Evolutionary conservation across 306 rosid species (phyloP).

Genomic region (Fagus sylvatica): DNA sequence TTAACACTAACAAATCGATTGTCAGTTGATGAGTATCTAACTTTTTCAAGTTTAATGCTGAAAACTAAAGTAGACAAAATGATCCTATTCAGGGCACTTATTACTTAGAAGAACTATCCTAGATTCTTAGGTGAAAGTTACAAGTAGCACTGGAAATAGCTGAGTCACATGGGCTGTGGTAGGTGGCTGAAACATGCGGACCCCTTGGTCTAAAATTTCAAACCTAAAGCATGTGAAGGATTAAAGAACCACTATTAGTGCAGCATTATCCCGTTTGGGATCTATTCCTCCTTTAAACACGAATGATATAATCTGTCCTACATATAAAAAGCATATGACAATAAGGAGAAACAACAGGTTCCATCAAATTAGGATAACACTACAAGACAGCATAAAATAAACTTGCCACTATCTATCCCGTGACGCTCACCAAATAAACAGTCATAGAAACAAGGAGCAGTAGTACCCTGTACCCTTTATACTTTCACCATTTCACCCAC

Average conservation of each 20-base stretch:
- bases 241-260: neutral
- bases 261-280: conserved; percentile 9
- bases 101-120: neutral
- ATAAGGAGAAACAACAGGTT: conserved; percentile 20
- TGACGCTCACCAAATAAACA: conserved; percentile 38
- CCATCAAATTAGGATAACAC: neutral
- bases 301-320: neutral
- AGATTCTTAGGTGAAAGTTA: neutral
- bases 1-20: too few relatives aligned
- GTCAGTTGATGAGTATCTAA: neutral
- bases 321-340: neutral
- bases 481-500: conserved; percentile 9
- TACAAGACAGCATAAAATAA: conserved; percentile 15
- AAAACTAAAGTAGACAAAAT: neutral
- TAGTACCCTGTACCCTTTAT: neutral
- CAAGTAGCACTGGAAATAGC: neutral
- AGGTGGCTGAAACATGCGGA: conserved; percentile 3
- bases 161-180: conserved; percentile 26
- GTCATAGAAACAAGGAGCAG: neutral
- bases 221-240: conserved; percentile 19
- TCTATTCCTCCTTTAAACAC: conserved; percentile 13
- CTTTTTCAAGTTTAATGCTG: neutral
- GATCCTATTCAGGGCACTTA: neutral
- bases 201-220: conserved; percentile 5
- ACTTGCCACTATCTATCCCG: conserved; percentile 37